Evolutionary conservation across 2,329 filamentous ascomycete genomes (phyloP).

Genomic region (Podosphaera fusca): DNA sequence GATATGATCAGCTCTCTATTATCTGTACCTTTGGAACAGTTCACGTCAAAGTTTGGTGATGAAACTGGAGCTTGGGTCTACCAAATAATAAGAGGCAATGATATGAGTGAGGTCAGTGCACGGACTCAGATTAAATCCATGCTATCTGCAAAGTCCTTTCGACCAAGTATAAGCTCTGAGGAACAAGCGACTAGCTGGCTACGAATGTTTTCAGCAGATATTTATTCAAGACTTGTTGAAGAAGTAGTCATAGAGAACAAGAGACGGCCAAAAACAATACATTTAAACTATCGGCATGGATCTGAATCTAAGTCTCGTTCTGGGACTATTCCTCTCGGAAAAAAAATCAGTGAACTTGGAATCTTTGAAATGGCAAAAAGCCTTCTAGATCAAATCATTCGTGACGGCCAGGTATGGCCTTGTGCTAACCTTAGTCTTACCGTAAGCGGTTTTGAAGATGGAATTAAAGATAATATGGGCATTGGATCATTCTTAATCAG

Average conservation of each 20-base stretch:
- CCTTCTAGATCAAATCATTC: constrained; percentile 53
- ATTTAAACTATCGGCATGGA: constrained; percentile 57
- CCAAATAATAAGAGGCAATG: constrained; percentile 63
- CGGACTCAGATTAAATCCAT: constrained; percentile 91
- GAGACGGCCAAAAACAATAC: constrained; percentile 65
- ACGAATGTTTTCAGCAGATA: constrained; percentile 75
- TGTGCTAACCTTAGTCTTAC: constrained; percentile 76
- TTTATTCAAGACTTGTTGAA: constrained; percentile 71
- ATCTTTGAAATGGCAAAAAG: constrained; percentile 57
- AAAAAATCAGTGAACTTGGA: constrained; percentile 43
- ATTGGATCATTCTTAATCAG: constrained; percentile 73
- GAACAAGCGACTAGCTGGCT: constrained; percentile 74
- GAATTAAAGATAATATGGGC: constrained; percentile 58
- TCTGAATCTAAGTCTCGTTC: constrained; percentile 54
- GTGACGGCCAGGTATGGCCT: constrained; percentile 66
- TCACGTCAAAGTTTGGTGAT: constrained; percentile 58
- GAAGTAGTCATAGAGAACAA: constrained; percentile 77
- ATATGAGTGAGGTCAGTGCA: constrained; percentile 70
- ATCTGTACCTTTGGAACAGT: constrained; percentile 44
- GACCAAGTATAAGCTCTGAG: constrained; percentile 53
- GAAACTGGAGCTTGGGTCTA: constrained; percentile 75
- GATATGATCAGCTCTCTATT: constrained; percentile 59
- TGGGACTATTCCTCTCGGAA: constrained; percentile 54
- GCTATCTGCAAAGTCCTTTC: constrained; percentile 88
- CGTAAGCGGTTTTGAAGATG: constrained; percentile 82